These are phyloP conservation scores for Microdochium paspali DNA, from an alignment of 2,329 filamentous ascomycete species.

Conservation along the genomic window DNA sequence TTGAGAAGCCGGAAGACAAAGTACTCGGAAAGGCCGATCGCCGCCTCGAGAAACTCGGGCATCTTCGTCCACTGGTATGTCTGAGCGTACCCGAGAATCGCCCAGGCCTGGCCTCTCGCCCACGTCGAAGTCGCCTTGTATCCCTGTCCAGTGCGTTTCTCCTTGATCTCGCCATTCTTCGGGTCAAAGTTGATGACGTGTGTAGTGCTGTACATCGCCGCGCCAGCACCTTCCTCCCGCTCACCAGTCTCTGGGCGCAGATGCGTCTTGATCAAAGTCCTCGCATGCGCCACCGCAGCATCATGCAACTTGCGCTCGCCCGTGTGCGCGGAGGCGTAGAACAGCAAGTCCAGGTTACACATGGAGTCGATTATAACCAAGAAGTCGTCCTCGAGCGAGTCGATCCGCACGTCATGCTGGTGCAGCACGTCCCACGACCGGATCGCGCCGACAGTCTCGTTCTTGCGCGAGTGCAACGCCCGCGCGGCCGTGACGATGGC, in stretches of 20 bases:
- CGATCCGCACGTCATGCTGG: conserved; percentile 18
- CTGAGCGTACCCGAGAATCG: conserved; percentile 36
- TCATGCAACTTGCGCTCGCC: conserved; percentile 17
- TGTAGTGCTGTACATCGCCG: conserved; percentile 23
- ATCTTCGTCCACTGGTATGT: conserved; percentile 38
- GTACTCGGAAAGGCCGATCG: conserved; percentile 33
- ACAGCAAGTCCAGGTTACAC: conserved; percentile 29
- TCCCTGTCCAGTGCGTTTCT: conserved; percentile 35
- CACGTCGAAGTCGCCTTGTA: conserved; percentile 34
- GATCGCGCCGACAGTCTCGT: conserved; percentile 29
- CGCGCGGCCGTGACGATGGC: conserved; percentile 32
- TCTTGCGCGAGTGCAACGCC: conserved; percentile 31
- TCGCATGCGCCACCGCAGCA: conserved; percentile 28
- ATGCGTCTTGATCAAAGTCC: conserved; percentile 26
- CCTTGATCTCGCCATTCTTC: conserved; percentile 28
- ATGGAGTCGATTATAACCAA: conserved; percentile 32
- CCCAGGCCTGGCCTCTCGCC: conserved; percentile 40
- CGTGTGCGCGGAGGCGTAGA: conserved; percentile 24
- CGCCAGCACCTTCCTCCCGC: conserved; percentile 6
- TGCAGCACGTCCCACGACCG: conserved; percentile 35
- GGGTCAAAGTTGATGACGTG: conserved; percentile 39
- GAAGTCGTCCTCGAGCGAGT: conserved; percentile 17
- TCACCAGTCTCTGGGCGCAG: conserved; percentile 24
- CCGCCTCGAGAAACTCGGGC: conserved; percentile 27
- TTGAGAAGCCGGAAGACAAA: conserved; percentile 30